A percentile compares a stretch with the other conserved stretches of the same genome.
These are phyloP conservation scores for Geum urbanum DNA, from an alignment of 306 rosid species.

Conservation along the genomic window DNA sequence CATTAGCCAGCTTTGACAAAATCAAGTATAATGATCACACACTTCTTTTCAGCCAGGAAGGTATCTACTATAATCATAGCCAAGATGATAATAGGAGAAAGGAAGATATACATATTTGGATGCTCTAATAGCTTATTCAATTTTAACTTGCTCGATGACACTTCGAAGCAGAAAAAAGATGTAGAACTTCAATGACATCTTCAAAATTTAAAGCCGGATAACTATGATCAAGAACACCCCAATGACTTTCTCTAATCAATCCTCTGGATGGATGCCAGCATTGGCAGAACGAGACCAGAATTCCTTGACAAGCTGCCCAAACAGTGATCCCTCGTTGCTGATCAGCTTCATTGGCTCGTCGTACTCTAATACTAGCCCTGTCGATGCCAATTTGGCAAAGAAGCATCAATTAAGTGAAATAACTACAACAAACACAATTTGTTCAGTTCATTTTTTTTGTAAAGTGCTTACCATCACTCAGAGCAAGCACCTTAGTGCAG, in stretches of 20 bases:
- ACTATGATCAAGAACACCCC: not conserved
- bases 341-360: constrained; percentile 31
- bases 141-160: not conserved
- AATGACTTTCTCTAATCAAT: constrained; percentile 2
- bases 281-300: constrained; percentile 26
- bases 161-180: not conserved
- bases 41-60: too few relatives aligned
- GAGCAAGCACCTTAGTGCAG: constrained; percentile 28
- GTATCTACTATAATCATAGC: too few relatives aligned
- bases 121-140: not conserved
- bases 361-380: constrained; percentile 31
- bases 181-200: not conserved
- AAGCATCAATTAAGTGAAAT: not conserved
- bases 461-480: constrained; percentile 27
- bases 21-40: too few relatives aligned
- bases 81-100: too few relatives aligned
- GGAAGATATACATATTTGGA: not conserved
- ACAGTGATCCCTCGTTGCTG: constrained; percentile 23
- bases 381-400: not conserved
- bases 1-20: too few relatives aligned
- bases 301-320: constrained; percentile 34
- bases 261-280: not conserved
- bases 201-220: not conserved
- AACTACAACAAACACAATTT: not conserved
- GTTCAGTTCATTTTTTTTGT: not conserved